phyloP scores from a whole-genome alignment of 495 filamentous ascomycete species.

The Penicillium dipodomyicola region DNA sequence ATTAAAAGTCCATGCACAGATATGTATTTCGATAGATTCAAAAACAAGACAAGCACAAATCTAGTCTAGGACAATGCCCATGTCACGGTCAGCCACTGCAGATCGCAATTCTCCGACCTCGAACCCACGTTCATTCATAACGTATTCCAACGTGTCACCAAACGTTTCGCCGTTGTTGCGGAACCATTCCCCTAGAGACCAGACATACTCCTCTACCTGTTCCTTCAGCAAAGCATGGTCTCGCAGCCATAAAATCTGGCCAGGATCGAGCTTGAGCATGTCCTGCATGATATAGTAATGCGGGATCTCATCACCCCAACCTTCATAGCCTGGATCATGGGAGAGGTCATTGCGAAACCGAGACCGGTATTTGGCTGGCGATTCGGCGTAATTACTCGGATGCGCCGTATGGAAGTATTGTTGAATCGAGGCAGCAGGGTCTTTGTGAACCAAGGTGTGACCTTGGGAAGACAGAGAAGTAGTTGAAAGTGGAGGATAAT shows the following conservation, averaged over 20 bases:
- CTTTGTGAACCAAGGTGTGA: slow-evolving; percentile 7
- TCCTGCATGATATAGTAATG: slow-evolving; percentile 66
- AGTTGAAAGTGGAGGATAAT: slow-evolving; percentile 37
- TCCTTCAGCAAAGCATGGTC: slow-evolving; percentile 52
- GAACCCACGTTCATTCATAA: slow-evolving; percentile 45
- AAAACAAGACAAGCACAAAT: neutral
- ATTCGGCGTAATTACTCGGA: slow-evolving; percentile 19
- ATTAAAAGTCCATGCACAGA: neutral
- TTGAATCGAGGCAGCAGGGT: slow-evolving; percentile 11
- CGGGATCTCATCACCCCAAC: slow-evolving; percentile 62
- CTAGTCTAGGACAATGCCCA: slow-evolving; percentile 29
- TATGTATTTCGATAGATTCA: neutral
- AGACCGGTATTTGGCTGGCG: slow-evolving; percentile 31
- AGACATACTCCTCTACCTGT: slow-evolving; percentile 53
- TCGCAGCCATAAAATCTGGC: slow-evolving; percentile 55
- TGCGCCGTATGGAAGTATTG: slow-evolving; percentile 28
- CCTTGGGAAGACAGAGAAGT: slow-evolving; percentile 3
- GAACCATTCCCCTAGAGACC: slow-evolving; percentile 58
- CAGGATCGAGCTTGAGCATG: slow-evolving; percentile 63
- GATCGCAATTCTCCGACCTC: slow-evolving; percentile 32
- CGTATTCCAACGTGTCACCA: slow-evolving; percentile 46
- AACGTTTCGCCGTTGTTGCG: slow-evolving; percentile 63
- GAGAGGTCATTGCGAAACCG: slow-evolving; percentile 37
- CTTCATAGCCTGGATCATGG: slow-evolving; percentile 42
- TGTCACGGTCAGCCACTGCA: slow-evolving; percentile 29